Conservation (phyloP, 495 filamentous ascomycete genomes). For the Talaromyces thailandensis region DNA sequence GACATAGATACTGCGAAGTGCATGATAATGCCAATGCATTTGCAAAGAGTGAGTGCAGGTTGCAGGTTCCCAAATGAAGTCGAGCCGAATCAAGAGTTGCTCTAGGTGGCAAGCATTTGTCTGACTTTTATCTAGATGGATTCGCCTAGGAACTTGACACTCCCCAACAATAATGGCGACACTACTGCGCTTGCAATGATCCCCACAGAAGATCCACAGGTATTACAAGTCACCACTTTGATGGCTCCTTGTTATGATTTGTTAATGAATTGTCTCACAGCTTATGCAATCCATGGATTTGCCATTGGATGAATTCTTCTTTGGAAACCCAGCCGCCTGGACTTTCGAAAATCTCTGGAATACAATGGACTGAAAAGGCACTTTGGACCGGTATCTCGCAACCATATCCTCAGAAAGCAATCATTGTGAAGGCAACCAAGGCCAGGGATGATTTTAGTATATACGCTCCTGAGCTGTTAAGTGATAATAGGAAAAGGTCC, state of each 20-base stretch:
- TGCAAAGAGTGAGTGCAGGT: not conserved
- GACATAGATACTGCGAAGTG: slow-evolving; percentile 11
- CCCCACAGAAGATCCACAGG: not conserved
- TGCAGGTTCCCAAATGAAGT: not conserved
- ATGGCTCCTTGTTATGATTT: not conserved
- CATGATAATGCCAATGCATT: not conserved
- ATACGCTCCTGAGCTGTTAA: not conserved
- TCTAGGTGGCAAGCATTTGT: not conserved
- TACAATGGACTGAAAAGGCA: not conserved
- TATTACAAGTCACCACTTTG: not conserved
- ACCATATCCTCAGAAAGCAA: not conserved
- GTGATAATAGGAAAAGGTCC: not conserved
- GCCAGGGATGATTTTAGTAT: not conserved
- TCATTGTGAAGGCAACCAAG: not conserved
- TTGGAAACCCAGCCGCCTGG: slow-evolving; percentile 18
- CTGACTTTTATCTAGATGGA: not conserved
- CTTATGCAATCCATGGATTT: not conserved
- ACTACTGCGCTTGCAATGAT: not conserved
- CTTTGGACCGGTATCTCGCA: not conserved
- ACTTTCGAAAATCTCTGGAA: slow-evolving; percentile 14
- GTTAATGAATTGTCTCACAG: not conserved
- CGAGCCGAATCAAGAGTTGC: not conserved
- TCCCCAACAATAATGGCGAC: not conserved
- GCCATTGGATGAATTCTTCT: slow-evolving; percentile 11
- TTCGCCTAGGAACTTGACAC: not conserved